phyloP scores from a whole-genome alignment of 2,329 filamentous ascomycete genomes.

The Aspergillus udagawae region DNA sequence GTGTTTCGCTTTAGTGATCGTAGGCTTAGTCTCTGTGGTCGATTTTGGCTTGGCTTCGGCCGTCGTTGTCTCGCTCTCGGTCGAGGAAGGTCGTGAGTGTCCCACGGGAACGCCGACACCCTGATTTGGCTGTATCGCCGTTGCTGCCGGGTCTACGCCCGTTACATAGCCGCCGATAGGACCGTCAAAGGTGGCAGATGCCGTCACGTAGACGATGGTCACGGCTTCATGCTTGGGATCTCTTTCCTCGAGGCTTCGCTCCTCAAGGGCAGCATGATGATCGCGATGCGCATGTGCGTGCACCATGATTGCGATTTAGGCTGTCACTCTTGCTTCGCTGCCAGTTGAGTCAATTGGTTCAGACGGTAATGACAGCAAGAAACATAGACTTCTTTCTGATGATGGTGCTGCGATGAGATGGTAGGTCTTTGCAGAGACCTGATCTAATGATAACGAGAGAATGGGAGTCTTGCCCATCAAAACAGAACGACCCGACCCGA shows the following conservation, averaged over 20 bases:
- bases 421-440: not conserved
- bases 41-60: not conserved
- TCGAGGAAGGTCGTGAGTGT: constrained; percentile 5
- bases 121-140: constrained; percentile 12
- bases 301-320: constrained; percentile 20
- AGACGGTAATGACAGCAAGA: not conserved
- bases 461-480: not conserved
- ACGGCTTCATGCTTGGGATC: constrained; percentile 12
- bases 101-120: constrained; percentile 29
- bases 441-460: not conserved
- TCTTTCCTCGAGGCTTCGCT: constrained; percentile 11
- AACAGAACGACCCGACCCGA: not conserved
- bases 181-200: constrained; percentile 50
- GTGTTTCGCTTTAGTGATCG: constrained; percentile 11
- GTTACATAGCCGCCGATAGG: constrained; percentile 48
- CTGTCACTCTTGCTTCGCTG: not conserved
- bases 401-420: not conserved
- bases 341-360: not conserved
- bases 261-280: constrained; percentile 21
- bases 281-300: constrained; percentile 31
- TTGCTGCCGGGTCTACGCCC: constrained; percentile 5
- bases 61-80: constrained; percentile 3
- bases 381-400: not conserved
- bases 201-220: constrained; percentile 49
- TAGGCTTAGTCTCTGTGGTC: constrained; percentile 6